These are phyloP conservation scores for Cornus florida DNA, from an alignment of 148 eudicot genomes.

Conservation along the genomic window DNA sequence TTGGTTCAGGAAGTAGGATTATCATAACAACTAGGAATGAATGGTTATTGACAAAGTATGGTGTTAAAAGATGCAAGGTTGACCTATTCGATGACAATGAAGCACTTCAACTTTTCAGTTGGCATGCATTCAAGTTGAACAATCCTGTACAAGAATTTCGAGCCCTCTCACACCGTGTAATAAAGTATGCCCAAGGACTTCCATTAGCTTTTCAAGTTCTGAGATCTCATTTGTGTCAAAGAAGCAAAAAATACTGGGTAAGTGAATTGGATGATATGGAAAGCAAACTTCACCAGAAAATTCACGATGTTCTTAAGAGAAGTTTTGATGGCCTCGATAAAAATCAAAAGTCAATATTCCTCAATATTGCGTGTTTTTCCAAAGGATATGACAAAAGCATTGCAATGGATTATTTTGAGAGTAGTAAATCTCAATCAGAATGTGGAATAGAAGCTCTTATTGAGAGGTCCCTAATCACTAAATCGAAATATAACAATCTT, in stretches of 20 bases:
- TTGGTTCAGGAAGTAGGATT: no score
- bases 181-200: background rate
- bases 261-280: background rate
- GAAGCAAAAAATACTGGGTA: background rate
- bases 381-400: background rate
- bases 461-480: background rate
- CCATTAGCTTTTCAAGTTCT: conserved; percentile 19
- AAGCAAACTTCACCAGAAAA: background rate
- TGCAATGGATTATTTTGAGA: background rate
- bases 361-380: background rate
- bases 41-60: no score
- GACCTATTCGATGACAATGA: no score
- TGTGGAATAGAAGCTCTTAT: background rate
- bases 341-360: background rate
- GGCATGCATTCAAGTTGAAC: background rate
- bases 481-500: no score
- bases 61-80: no score
- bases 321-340: background rate
- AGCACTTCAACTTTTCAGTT: no score
- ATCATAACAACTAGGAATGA: no score
- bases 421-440: background rate
- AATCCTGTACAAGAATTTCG: background rate
- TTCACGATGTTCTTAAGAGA: background rate
- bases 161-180: background rate
- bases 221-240: background rate